Evolutionary conservation across 306 rosid species (phyloP).

Genomic region (Carpinus fangiana): DNA sequence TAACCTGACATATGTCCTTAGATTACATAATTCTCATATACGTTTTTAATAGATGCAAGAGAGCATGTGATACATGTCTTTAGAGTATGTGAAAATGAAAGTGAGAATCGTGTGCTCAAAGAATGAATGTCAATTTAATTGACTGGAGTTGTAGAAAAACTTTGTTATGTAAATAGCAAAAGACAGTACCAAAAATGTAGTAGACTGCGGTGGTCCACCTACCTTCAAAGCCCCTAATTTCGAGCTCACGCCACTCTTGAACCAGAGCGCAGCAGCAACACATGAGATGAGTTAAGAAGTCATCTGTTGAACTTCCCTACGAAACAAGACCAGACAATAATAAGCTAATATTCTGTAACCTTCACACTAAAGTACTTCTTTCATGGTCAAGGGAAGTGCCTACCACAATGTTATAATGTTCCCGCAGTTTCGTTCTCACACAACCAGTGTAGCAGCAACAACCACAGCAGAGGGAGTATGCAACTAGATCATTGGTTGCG

Average conservation of each 20-base stretch:
- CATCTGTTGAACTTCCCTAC: slow-evolving; percentile 40
- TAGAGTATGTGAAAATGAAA: no score
- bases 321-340: neutral
- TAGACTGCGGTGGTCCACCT: neutral
- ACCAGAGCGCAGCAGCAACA: slow-evolving; percentile 48
- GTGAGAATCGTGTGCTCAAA: no score
- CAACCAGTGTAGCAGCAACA: slow-evolving; percentile 46
- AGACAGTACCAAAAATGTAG: neutral
- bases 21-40: no score
- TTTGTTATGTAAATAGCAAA: neutral
- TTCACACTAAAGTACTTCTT: neutral
- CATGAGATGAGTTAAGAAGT: slow-evolving; percentile 35
- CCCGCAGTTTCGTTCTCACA: slow-evolving; percentile 35
- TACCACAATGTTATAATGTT: slow-evolving; percentile 34
- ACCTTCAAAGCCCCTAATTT: slow-evolving; percentile 31
- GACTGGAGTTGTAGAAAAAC: no score
- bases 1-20: no score
- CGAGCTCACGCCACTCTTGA: slow-evolving; percentile 40
- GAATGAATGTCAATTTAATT: no score
- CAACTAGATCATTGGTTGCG: slow-evolving; percentile 27
- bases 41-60: no score
- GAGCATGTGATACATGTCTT: no score
- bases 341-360: neutral
- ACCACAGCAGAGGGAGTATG: slow-evolving; percentile 26
- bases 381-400: neutral